phyloP scores from a whole-genome alignment of 2,329 filamentous ascomycete genomes.

The Neodidymelliopsis sp. region DNA sequence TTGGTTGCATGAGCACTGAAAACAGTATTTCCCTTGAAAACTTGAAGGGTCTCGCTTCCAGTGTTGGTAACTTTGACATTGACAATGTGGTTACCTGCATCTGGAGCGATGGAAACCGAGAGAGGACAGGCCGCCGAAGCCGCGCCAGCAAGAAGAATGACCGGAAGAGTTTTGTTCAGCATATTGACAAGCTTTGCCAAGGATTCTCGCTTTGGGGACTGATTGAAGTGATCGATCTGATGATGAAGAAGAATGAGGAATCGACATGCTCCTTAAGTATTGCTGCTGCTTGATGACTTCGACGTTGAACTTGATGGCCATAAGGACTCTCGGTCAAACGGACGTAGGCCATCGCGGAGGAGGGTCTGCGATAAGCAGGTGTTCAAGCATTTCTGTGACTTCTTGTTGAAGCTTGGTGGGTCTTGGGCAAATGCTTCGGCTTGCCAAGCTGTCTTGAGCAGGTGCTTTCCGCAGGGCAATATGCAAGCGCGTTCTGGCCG shows the following conservation, averaged over 20 bases:
- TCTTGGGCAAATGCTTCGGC: slow-evolving; percentile 18
- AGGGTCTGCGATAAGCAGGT: slow-evolving; percentile 17
- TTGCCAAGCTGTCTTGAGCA: slow-evolving; percentile 19
- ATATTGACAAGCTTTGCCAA: slow-evolving; percentile 7
- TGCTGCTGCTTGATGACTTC: not conserved
- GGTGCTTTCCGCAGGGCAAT: not conserved
- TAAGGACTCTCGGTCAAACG: not conserved
- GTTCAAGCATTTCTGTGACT: slow-evolving; percentile 10
- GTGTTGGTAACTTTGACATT: slow-evolving; percentile 20
- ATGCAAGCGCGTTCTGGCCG: not conserved
- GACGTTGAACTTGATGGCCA: not conserved
- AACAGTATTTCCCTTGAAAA: slow-evolving; percentile 26
- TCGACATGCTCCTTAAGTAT: slow-evolving; percentile 2
- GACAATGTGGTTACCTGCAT: slow-evolving; percentile 10
- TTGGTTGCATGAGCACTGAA: slow-evolving; percentile 25
- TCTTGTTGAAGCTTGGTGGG: slow-evolving; percentile 18
- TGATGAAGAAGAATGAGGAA: not conserved
- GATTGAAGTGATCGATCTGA: not conserved
- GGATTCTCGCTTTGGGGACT: not conserved
- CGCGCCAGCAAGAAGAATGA: slow-evolving; percentile 19
- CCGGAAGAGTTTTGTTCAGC: slow-evolving; percentile 14
- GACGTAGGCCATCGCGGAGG: slow-evolving; percentile 5
- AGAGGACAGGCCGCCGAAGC: slow-evolving; percentile 22
- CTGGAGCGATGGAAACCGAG: slow-evolving; percentile 13
- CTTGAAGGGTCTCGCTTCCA: slow-evolving; percentile 17